phyloP scores from a whole-genome alignment of 306 rosid species.

The Vigna trinervia region DNA sequence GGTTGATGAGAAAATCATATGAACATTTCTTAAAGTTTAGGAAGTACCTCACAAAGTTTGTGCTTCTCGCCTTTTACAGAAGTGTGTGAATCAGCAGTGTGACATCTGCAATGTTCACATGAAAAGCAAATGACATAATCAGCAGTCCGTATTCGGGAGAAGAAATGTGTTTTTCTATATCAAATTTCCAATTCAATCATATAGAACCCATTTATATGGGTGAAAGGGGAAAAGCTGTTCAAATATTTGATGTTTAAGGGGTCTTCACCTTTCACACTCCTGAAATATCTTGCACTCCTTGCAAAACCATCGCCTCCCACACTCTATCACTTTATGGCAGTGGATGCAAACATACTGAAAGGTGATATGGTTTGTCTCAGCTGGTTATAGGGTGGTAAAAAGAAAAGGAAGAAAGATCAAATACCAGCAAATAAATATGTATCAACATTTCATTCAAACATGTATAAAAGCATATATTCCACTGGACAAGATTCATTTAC shows the following conservation, averaged over 20 bases:
- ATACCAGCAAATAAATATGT: constrained; percentile 7
- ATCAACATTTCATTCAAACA: constrained; percentile 23
- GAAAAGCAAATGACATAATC: constrained; percentile 24
- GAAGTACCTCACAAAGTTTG: constrained; percentile 50
- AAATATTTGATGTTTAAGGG: background rate
- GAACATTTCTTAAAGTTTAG: constrained; percentile 22
- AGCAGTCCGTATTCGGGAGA: background rate
- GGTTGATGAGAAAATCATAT: background rate
- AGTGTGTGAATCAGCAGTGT: constrained; percentile 50
- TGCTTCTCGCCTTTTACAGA: constrained; percentile 52
- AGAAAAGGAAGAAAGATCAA: constrained; percentile 39
- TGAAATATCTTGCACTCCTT: constrained; percentile 60
- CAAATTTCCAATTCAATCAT: too few species aligned
- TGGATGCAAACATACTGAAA: constrained; percentile 56
- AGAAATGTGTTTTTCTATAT: too few species aligned
- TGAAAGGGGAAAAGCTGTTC: background rate
- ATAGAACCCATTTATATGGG: too few species aligned
- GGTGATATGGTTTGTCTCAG: constrained; percentile 56
- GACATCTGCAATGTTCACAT: constrained; percentile 50
- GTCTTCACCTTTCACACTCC: constrained; percentile 67
- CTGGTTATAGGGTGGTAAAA: constrained; percentile 39
- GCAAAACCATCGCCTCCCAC: constrained; percentile 69
- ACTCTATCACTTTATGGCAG: constrained; percentile 58
- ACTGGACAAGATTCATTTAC: background rate
- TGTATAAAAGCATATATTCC: constrained; percentile 3